Evolutionary conservation across 768 basidiomycete species (phyloP).

Genomic region (Tulasnella calospora): DNA sequence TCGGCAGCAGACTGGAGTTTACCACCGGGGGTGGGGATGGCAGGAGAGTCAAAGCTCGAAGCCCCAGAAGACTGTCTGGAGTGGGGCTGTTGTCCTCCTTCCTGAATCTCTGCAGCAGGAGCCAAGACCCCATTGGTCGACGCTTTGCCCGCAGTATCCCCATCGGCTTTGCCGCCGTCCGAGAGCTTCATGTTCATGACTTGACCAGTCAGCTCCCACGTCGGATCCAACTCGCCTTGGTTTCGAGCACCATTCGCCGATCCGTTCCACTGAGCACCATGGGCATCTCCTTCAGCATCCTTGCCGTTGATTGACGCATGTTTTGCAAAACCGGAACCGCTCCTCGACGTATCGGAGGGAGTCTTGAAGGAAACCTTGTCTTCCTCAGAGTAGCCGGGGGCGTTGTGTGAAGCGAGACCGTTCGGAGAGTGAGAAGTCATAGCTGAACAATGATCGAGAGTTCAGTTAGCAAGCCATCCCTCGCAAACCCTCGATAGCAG

Average conservation of each 20-base stretch:
- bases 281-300: not conserved
- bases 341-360: not conserved
- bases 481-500: not conserved
- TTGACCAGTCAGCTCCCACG: slow-evolving; percentile 14
- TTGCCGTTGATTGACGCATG: slow-evolving; percentile 11
- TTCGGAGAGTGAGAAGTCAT: slow-evolving; percentile 24
- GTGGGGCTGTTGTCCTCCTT: slow-evolving; percentile 20
- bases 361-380: slow-evolving; percentile 13
- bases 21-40: slow-evolving; percentile 20
- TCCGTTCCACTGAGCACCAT: not conserved
- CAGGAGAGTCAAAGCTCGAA: slow-evolving; percentile 15
- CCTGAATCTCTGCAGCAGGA: slow-evolving; percentile 17
- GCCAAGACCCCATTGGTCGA: slow-evolving; percentile 12
- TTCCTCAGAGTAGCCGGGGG: slow-evolving; percentile 1
- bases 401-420: slow-evolving; percentile 1
- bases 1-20: not conserved
- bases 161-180: not conserved
- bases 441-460: slow-evolving; percentile 11
- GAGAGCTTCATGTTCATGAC: slow-evolving; percentile 10
- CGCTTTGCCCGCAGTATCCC: not conserved
- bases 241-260: not conserved
- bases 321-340: slow-evolving; percentile 1
- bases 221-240: slow-evolving; percentile 8
- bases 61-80: slow-evolving; percentile 22
- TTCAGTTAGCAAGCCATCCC: not conserved